These are phyloP conservation scores for Colletotrichum lupini DNA, from an alignment of 2,329 filamentous ascomycete genomes.

Conservation along the genomic window DNA sequence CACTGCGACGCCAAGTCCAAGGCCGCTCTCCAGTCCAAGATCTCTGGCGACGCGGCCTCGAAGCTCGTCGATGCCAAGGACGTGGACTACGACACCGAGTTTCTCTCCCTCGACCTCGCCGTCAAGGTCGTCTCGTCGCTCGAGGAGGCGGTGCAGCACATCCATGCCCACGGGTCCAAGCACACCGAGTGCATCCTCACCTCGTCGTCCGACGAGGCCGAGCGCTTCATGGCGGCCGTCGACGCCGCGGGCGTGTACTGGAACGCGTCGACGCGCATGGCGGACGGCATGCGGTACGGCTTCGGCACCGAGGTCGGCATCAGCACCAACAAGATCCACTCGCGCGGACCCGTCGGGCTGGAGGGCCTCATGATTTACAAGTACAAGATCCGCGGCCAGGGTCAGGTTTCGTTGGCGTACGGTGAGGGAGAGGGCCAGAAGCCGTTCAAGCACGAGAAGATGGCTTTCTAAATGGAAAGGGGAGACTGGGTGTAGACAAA, in stretches of 20 bases:
- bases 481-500: neutral
- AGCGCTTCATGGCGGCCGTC: conserved; percentile 84
- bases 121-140: conserved; percentile 80
- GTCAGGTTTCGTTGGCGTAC: conserved; percentile 85
- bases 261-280: conserved; percentile 95
- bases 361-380: conserved; percentile 98
- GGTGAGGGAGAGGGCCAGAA: conserved; percentile 70
- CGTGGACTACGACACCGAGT: conserved; percentile 87
- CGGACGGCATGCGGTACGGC: conserved; percentile 95
- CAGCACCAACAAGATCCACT: conserved; percentile 98
- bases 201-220: conserved; percentile 71
- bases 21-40: conserved; percentile 62
- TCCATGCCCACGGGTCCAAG: conserved; percentile 91
- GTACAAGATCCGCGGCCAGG: conserved; percentile 87
- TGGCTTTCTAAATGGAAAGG: conserved; percentile 50
- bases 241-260: conserved; percentile 96
- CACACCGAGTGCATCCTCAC: conserved; percentile 96
- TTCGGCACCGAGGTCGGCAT: conserved; percentile 99
- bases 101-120: conserved; percentile 85
- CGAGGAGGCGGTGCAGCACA: conserved; percentile 82
- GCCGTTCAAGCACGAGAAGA: conserved; percentile 68
- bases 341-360: conserved; percentile 89
- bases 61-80: conserved; percentile 74
- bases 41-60: conserved; percentile 40
- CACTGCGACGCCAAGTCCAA: conserved; percentile 81